A percentile compares a stretch with the other conserved stretches of the same genome.
Evolutionary conservation across 73 alveolate genomes (phyloP).

Genomic region (Paramecium primaurelia): DNA sequence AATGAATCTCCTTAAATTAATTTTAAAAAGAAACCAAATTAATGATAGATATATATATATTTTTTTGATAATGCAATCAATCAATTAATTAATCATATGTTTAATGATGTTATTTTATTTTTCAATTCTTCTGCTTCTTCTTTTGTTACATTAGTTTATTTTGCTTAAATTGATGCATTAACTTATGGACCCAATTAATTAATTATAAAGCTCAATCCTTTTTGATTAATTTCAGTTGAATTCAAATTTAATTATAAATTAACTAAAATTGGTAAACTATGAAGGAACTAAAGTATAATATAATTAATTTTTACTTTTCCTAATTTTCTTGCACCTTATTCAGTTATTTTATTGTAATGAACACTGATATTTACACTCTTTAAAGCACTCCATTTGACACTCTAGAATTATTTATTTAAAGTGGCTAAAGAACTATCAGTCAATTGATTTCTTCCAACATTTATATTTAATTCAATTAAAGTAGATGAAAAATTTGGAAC

Average conservation of each 20-base stretch:
- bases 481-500: not conserved
- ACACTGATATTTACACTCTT: not conserved
- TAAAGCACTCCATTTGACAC: not conserved
- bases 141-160: not conserved
- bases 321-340: conserved; percentile 4
- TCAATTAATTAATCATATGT: not conserved
- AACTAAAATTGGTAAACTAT: not conserved
- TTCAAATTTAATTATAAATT: not conserved
- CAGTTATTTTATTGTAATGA: conserved; percentile 14
- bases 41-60: not conserved
- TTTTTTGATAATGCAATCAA: not conserved
- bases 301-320: not conserved
- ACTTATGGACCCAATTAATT: conserved; percentile 5
- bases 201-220: not conserved
- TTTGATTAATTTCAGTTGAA: not conserved
- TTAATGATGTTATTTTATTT: not conserved
- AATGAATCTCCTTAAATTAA: conserved; percentile 13
- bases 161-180: not conserved
- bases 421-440: not conserved
- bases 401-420: not conserved
- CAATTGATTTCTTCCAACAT: conserved; percentile 16
- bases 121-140: not conserved
- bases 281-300: not conserved
- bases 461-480: not conserved
- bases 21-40: not conserved